These are phyloP conservation scores for Hura crepitans DNA, from an alignment of 441 rosid species.

Conservation along the genomic window DNA sequence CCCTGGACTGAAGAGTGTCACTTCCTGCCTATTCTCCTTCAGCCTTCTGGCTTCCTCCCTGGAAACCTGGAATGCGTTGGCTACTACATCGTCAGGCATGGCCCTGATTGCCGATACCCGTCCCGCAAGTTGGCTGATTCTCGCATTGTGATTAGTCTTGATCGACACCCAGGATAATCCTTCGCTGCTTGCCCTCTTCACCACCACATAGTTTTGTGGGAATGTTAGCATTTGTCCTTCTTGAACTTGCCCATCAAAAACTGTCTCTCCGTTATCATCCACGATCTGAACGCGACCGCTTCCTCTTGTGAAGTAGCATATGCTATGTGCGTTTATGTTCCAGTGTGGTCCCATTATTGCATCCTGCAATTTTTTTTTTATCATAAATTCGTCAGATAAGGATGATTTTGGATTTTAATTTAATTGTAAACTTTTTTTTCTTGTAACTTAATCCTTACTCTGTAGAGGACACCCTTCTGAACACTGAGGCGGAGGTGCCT, in stretches of 20 bases:
- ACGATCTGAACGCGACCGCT: slow-evolving; percentile 51
- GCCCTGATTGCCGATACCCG: slow-evolving; percentile 41
- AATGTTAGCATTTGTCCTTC: slow-evolving; percentile 46
- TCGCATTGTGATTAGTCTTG: slow-evolving; percentile 55
- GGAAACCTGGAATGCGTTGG: slow-evolving; percentile 45
- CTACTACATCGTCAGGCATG: slow-evolving; percentile 49
- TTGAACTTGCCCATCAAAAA: slow-evolving; percentile 44
- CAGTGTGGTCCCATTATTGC: slow-evolving; percentile 56
- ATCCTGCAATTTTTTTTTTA: slow-evolving; percentile 30
- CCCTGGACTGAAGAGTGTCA: slow-evolving; percentile 32
- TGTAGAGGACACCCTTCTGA: slow-evolving; percentile 43
- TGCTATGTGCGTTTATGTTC: slow-evolving; percentile 50
- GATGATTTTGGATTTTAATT: no score
- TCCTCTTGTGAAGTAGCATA: slow-evolving; percentile 49
- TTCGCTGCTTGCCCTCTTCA: slow-evolving; percentile 40
- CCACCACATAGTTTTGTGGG: slow-evolving; percentile 55
- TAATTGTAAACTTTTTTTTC: no score
- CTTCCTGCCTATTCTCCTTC: slow-evolving; percentile 41
- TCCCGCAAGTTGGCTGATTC: slow-evolving; percentile 43
- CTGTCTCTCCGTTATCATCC: slow-evolving; percentile 46
- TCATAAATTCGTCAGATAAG: no score
- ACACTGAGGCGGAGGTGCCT: slow-evolving; percentile 47
- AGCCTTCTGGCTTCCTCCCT: slow-evolving; percentile 49
- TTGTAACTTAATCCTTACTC: slow-evolving; percentile 28
- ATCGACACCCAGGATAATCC: slow-evolving; percentile 53